These are phyloP conservation scores for Claviceps quebecensis DNA, from an alignment of 2,329 filamentous ascomycete genomes.

Conservation along the genomic window DNA sequence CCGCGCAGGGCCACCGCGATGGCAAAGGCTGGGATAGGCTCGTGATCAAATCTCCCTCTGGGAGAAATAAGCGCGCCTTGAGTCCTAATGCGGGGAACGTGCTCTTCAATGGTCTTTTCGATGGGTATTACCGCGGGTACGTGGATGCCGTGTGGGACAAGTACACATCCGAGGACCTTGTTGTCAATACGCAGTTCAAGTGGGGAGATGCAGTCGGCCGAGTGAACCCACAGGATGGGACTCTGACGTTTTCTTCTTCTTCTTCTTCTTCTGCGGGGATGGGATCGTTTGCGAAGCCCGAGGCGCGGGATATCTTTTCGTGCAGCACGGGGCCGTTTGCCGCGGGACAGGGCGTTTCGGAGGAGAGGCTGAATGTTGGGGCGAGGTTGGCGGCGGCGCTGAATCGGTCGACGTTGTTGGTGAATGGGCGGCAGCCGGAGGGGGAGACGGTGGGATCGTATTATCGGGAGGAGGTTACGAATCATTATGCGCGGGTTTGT, in stretches of 20 bases:
- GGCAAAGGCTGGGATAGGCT: slow-evolving; percentile 38
- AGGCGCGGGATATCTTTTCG: slow-evolving; percentile 34
- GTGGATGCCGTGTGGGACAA: slow-evolving; percentile 38
- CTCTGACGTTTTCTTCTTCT: slow-evolving; percentile 22
- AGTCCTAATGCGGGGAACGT: slow-evolving; percentile 37
- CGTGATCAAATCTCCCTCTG: slow-evolving; percentile 27
- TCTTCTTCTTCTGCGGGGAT: slow-evolving; percentile 12
- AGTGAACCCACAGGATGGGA: slow-evolving; percentile 19
- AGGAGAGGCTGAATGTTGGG: slow-evolving; percentile 46
- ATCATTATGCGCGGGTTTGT: slow-evolving; percentile 53
- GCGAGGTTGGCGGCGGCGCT: slow-evolving; percentile 64
- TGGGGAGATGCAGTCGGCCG: slow-evolving; percentile 35
- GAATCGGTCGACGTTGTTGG: slow-evolving; percentile 56
- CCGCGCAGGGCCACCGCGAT: slow-evolving; percentile 30
- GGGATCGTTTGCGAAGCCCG: slow-evolving; percentile 33
- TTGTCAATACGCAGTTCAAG: slow-evolving; percentile 38
- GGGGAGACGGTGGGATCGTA: slow-evolving; percentile 34
- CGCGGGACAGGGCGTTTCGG: slow-evolving; percentile 24
- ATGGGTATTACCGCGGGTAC: slow-evolving; percentile 35
- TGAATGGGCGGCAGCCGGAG: slow-evolving; percentile 36
- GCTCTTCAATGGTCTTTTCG: slow-evolving; percentile 29
- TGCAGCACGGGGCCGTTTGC: slow-evolving; percentile 45
- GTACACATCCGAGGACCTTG: slow-evolving; percentile 30
- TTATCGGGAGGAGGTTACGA: slow-evolving; percentile 41
- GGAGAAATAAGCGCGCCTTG: slow-evolving; percentile 31